Percentiles rank a stretch among this genome's conserved stretches.
These are phyloP conservation scores for Entamoeba dispar DNA, from an alignment of 208 protist genomes.

Conservation along the genomic window DNA sequence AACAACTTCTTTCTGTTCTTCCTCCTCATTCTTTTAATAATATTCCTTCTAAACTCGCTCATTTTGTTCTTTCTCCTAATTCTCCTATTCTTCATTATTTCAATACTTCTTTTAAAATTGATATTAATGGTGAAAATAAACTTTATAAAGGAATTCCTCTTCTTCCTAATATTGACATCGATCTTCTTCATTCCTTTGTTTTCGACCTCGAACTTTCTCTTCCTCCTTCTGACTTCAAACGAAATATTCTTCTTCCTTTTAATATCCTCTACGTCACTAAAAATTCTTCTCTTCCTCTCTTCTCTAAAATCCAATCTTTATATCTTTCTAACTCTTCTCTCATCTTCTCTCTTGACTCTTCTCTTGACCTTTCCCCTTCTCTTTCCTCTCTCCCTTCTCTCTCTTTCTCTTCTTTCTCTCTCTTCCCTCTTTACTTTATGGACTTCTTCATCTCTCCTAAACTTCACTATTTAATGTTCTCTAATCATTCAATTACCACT, in stretches of 20 bases:
- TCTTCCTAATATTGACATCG: constrained; percentile 59
- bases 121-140: constrained; percentile 77
- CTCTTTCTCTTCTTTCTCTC: too few species aligned
- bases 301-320: too few species aligned
- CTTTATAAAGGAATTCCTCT: constrained; percentile 56
- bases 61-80: constrained; percentile 31
- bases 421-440: too few species aligned
- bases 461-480: neutral
- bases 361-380: too few species aligned
- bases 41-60: constrained; percentile 46
- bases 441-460: neutral
- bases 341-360: too few species aligned
- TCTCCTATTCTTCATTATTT: constrained; percentile 79
- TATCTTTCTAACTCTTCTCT: too few species aligned
- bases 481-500: neutral
- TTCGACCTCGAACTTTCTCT: too few species aligned
- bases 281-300: too few species aligned
- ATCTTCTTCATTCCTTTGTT: neutral
- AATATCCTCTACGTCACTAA: too few species aligned
- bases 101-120: constrained; percentile 71
- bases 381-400: too few species aligned
- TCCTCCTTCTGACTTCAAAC: too few species aligned
- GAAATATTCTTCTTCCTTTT: too few species aligned
- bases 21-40: constrained; percentile 49
- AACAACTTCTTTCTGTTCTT: constrained; percentile 84